phyloP scores from a whole-genome alignment of 1,139 yeast species.

The Yamadazyma dendronema region DNA sequence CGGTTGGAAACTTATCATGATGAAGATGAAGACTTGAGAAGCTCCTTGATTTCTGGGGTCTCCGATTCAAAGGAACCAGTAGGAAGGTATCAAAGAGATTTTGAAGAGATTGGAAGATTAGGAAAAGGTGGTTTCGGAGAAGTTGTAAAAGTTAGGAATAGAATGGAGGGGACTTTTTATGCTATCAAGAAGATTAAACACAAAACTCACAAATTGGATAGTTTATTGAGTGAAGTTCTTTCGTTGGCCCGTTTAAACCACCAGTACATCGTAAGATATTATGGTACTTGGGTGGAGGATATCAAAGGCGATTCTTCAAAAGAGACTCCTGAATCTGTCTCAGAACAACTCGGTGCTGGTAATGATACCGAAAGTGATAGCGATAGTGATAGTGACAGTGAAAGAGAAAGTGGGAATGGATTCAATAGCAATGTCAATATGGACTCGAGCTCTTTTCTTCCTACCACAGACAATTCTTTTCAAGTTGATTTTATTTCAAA shows the following conservation, averaged over 20 bases:
- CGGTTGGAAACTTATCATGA: slow-evolving; percentile 1
- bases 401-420: slow-evolving; percentile 19
- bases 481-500: slow-evolving; percentile 66
- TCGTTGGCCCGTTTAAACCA: slow-evolving; percentile 89
- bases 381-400: slow-evolving; percentile 17
- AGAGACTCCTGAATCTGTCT: background rate
- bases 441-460: slow-evolving; percentile 31
- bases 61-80: slow-evolving; percentile 13
- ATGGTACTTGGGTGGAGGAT: slow-evolving; percentile 96
- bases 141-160: slow-evolving; percentile 90
- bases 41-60: background rate
- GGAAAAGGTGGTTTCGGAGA: slow-evolving; percentile 98
- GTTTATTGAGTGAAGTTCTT: slow-evolving; percentile 86
- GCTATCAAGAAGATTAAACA: slow-evolving; percentile 92
- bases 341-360: no score
- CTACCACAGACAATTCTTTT: slow-evolving; percentile 35
- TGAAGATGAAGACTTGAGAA: slow-evolving; percentile 1
- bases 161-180: slow-evolving; percentile 90
- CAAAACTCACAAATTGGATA: slow-evolving; percentile 72
- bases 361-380: slow-evolving; percentile 21
- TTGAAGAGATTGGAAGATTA: slow-evolving; percentile 88
- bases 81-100: slow-evolving; percentile 58
- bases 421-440: slow-evolving; percentile 20
- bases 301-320: slow-evolving; percentile 20
- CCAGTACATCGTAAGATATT: slow-evolving; percentile 92